phyloP scores from a whole-genome alignment of 352 stramenopile species.

The Phytopythium mirpurense region DNA sequence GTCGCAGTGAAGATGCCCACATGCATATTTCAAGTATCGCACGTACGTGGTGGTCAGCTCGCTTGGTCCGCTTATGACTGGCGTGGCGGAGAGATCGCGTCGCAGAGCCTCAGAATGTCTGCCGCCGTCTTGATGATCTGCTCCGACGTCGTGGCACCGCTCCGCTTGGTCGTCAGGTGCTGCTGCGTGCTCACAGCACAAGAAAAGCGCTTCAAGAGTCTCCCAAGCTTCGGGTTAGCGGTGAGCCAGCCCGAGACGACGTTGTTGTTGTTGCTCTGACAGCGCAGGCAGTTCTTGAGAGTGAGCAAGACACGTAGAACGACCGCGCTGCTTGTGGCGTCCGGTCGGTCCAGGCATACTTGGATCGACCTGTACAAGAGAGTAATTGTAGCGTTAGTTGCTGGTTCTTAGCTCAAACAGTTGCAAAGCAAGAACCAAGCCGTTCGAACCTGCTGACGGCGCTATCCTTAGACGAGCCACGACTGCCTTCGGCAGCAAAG shows the following conservation, averaged over 20 bases:
- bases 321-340: slow-evolving; percentile 17
- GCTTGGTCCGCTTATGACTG: background rate
- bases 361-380: slow-evolving; percentile 17
- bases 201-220: slow-evolving; percentile 9
- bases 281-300: slow-evolving; percentile 55
- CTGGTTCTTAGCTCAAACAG: background rate
- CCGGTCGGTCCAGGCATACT: slow-evolving; percentile 17
- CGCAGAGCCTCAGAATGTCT: slow-evolving; percentile 29
- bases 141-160: slow-evolving; percentile 10
- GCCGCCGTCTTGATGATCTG: slow-evolving; percentile 45
- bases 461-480: slow-evolving; percentile 5
- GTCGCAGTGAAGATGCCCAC: no score
- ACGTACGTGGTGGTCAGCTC: background rate
- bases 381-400: background rate
- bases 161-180: background rate
- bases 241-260: slow-evolving; percentile 24
- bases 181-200: background rate
- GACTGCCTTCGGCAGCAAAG: slow-evolving; percentile 20
- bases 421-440: background rate
- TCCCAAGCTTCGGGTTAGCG: slow-evolving; percentile 14
- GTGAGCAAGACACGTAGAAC: slow-evolving; percentile 46
- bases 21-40: no score
- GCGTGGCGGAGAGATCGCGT: slow-evolving; percentile 5
- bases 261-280: slow-evolving; percentile 21
- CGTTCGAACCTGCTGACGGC: slow-evolving; percentile 16